Base-by-base conservation (phyloP, 768 basidiomycete species). In the Tulasnella calospora region DNA sequence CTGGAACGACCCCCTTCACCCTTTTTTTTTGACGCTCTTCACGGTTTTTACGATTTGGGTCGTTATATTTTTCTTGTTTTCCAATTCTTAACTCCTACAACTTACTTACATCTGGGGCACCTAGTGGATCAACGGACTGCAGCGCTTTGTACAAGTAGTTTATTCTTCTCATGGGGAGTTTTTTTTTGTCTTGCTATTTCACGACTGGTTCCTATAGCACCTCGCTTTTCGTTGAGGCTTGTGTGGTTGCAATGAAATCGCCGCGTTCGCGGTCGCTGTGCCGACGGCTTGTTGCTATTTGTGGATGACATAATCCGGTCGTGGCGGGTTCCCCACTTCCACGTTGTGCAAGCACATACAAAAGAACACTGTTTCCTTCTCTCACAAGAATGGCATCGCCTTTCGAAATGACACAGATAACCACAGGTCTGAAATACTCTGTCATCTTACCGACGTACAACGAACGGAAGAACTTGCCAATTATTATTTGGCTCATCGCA, bases 381-480 rank as follows among this genome's bases (percentile, higher is more conserved):
- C 8, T 44, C 51, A 36, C 61, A 15, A 67, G 51, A 23, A 79
- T 79, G 79, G 70, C 75, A 71, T 46, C 57, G 27, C 40, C 71
- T 35, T 36, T 79, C 71, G 79, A 77, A 70, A 79, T 79, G 79
- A 27, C 75, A 6, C 76, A 76, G 33, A 3, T 69, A n/a, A n/a
- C 61, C 19, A 55, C 79, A 35, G 55, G 41, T 17, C 71, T 36
- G 81, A 96, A 92, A 84, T 96, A 96, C 84, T 94, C 93, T 47
- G 94, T 97, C 79, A 96, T 97, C 82, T 88, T 97, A 1, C 95
- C 95, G 40, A 97, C 95, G 0, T 97, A 96, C 84, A 96, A 97
- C 83, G 95, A 96, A 83, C 90, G 95, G 82, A 94, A 92, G 85
- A 96, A 97, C 82, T 85, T 97, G 23, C 95, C 95, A 0, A 89